These are phyloP conservation scores for Alnus rubra DNA, from an alignment of 306 rosid species.

Conservation along the genomic window DNA sequence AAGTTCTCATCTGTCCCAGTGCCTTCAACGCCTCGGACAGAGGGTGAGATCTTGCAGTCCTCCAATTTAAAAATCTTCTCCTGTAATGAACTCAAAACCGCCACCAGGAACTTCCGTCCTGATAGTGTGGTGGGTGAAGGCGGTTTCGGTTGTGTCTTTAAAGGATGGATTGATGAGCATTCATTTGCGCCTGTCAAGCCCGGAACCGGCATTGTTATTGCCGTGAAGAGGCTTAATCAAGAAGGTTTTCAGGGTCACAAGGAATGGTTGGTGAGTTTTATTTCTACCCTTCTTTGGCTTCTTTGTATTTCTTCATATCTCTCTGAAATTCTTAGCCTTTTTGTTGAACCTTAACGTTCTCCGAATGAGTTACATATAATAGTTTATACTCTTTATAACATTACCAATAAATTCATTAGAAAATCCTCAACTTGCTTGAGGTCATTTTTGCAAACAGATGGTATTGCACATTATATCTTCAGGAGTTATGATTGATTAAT, in stretches of 20 bases:
- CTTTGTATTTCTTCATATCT: conserved; percentile 1
- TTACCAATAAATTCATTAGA: not conserved
- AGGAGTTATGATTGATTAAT: conserved; percentile 25
- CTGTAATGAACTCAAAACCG: conserved; percentile 69
- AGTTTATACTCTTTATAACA: conserved; percentile 3
- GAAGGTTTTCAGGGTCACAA: conserved; percentile 95
- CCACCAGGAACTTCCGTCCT: conserved; percentile 95
- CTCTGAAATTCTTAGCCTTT: not conserved
- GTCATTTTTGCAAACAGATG: conserved; percentile 14
- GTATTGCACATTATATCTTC: conserved; percentile 13
- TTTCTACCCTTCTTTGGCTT: conserved; percentile 5
- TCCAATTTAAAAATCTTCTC: conserved; percentile 73
- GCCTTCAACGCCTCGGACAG: conserved; percentile 80
- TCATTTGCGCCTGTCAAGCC: conserved; percentile 73
- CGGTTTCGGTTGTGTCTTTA: conserved; percentile 88
- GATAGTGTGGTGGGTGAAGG: conserved; percentile 99
- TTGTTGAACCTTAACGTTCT: not conserved
- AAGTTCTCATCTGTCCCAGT: conserved; percentile 50
- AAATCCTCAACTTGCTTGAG: not conserved
- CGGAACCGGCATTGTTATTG: conserved; percentile 85
- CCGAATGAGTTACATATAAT: conserved; percentile 14
- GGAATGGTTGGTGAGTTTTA: conserved; percentile 95
- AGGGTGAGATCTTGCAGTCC: conserved; percentile 87
- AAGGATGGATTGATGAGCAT: conserved; percentile 94
- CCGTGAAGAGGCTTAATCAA: conserved; percentile 93